Conservation (phyloP, 2,329 filamentous ascomycete species). For the Aspergillus piperis region DNA sequence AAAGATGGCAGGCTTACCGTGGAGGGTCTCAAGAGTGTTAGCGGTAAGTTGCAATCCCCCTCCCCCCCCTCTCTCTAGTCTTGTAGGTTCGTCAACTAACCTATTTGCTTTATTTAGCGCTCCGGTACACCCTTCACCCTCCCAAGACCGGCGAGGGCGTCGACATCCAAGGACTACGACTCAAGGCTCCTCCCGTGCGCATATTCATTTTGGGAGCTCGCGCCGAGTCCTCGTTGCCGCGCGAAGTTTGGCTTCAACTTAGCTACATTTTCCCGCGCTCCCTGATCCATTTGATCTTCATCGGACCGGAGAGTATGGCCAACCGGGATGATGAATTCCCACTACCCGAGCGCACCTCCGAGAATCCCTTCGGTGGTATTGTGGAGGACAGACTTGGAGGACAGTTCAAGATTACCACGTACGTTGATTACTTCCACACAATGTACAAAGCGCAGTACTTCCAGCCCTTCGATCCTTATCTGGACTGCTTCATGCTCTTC, state of each 20-base stretch:
- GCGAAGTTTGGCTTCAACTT: constrained; percentile 91
- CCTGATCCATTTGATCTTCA: constrained; percentile 88
- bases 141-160: constrained; percentile 73
- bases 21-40: constrained; percentile 91
- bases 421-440: constrained; percentile 97
- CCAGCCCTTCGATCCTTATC: constrained; percentile 94
- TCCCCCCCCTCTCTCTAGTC: background rate
- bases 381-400: constrained; percentile 87
- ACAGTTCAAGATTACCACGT: constrained; percentile 94
- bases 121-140: constrained; percentile 92
- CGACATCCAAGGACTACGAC: constrained; percentile 75
- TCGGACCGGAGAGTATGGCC: constrained; percentile 93
- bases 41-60: constrained; percentile 62
- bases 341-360: constrained; percentile 77
- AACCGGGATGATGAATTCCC: constrained; percentile 94
- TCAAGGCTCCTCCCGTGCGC: constrained; percentile 83
- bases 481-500: constrained; percentile 96
- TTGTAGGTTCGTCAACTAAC: background rate
- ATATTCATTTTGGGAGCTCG: constrained; percentile 92
- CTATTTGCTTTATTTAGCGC: constrained; percentile 54
- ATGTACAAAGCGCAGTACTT: constrained; percentile 90
- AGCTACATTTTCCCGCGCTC: constrained; percentile 92
- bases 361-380: constrained; percentile 90
- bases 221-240: constrained; percentile 93
- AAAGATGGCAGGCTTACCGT: constrained; percentile 73